Percentiles rank a stretch among this genome's conserved stretches.
These are phyloP conservation scores for Taiozyma onychis DNA, from an alignment of 1,139 yeast species.

Conservation along the genomic window DNA sequence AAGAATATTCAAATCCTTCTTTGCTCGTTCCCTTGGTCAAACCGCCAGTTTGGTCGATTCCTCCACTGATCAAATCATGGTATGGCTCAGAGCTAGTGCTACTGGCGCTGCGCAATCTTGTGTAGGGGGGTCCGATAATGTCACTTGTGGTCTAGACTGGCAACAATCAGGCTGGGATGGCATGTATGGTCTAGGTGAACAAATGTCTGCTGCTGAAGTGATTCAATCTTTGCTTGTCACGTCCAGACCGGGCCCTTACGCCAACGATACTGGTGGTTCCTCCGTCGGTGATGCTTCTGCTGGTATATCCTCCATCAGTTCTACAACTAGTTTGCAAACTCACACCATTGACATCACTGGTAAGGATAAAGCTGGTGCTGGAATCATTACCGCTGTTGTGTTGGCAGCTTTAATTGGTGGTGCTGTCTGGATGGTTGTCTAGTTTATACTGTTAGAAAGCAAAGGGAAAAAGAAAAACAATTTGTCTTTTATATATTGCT, in stretches of 20 bases:
- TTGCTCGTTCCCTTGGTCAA: conserved; percentile 48
- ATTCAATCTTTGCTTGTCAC: conserved; percentile 41
- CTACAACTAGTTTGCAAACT: conserved; percentile 27
- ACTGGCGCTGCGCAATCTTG: conserved; percentile 69
- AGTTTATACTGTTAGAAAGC: background rate
- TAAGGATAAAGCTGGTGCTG: conserved; percentile 83
- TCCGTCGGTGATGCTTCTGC: conserved; percentile 39
- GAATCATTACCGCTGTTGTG: conserved; percentile 72
- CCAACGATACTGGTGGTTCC: conserved; percentile 41
- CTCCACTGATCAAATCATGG: conserved; percentile 34
- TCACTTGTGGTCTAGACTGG: conserved; percentile 86
- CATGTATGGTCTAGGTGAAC: conserved; percentile 70
- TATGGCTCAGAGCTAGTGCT: conserved; percentile 44
- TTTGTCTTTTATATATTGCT: background rate
- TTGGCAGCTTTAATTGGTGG: conserved; percentile 55
- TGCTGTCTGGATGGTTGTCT: conserved; percentile 57
- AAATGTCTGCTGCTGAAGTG: conserved; percentile 70
- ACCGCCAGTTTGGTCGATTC: conserved; percentile 45
- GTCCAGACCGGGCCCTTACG: conserved; percentile 36
- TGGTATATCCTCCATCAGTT: conserved; percentile 30
- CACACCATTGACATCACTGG: conserved; percentile 41
- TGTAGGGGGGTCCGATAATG: conserved; percentile 76
- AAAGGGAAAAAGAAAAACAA: background rate
- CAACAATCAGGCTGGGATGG: conserved; percentile 55
- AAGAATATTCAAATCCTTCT: conserved; percentile 55